A percentile compares a stretch with the other conserved stretches of the same genome.
phyloP scores from a whole-genome alignment of 768 basidiomycete species.

The Dendrothele bispora region DNA sequence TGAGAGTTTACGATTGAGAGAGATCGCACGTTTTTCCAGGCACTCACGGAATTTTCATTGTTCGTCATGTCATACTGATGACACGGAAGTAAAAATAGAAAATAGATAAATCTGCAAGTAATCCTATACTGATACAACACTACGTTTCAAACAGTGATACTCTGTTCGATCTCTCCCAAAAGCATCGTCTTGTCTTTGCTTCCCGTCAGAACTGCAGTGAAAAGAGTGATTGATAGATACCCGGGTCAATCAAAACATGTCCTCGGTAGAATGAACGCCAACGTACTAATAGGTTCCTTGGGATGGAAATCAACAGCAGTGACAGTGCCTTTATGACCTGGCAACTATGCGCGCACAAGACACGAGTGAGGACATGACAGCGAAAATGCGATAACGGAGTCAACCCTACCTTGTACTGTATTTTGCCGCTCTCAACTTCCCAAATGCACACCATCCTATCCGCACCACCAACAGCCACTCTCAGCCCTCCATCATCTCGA shows the following conservation, averaged over 20 bases:
- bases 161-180: constrained; percentile 84
- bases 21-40: too few species aligned
- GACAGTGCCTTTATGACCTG: constrained; percentile 96
- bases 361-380: not conserved
- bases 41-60: too few species aligned
- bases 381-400: not conserved
- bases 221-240: constrained; percentile 4
- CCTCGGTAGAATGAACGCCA: not conserved
- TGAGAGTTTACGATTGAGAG: too few species aligned
- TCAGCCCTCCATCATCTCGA: constrained; percentile 75
- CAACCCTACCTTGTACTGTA: constrained; percentile 70
- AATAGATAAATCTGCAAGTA: too few species aligned
- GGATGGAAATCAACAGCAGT: constrained; percentile 97
- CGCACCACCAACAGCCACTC: constrained; percentile 87
- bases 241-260: not conserved
- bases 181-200: constrained; percentile 95
- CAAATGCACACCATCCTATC: constrained; percentile 86
- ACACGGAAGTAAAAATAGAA: too few species aligned
- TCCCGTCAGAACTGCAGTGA: constrained; percentile 71
- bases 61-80: too few species aligned
- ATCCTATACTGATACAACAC: too few species aligned
- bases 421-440: constrained; percentile 78
- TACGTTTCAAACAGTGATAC: constrained; percentile 43
- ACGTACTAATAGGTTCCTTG: constrained; percentile 90
- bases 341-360: constrained; percentile 46